phyloP scores from a whole-genome alignment of 2,329 filamentous ascomycete species.

The Chaetothyriales sp. region DNA sequence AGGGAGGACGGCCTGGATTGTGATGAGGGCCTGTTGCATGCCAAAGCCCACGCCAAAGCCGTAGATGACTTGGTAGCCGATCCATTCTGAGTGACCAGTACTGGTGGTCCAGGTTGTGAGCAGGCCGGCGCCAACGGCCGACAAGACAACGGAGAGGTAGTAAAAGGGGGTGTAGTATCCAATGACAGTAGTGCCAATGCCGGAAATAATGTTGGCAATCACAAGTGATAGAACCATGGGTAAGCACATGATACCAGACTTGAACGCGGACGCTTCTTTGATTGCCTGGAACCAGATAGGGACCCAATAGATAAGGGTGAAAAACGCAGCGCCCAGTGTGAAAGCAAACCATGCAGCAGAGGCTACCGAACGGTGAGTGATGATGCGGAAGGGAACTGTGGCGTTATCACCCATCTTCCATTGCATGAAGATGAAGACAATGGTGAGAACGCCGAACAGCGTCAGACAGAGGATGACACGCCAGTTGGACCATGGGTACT shows the following conservation, averaged over 20 bases:
- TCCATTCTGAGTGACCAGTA: conserved; percentile 26
- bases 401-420: conserved; percentile 35
- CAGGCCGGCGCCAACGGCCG: conserved; percentile 29
- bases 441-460: conserved; percentile 28
- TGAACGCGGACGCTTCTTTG: conserved; percentile 28
- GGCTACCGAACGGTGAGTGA: conserved; percentile 32
- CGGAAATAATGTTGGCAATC: conserved; percentile 23
- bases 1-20: conserved; percentile 27
- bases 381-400: conserved; percentile 37
- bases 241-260: conserved; percentile 32
- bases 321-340: conserved; percentile 27
- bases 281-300: conserved; percentile 38
- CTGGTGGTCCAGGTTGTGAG: conserved; percentile 26
- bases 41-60: conserved; percentile 25
- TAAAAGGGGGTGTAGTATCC: conserved; percentile 31
- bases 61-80: conserved; percentile 25
- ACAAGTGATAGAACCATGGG: conserved; percentile 28
- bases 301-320: conserved; percentile 29
- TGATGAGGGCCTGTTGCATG: conserved; percentile 29
- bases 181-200: conserved; percentile 22
- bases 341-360: conserved; percentile 22
- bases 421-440: conserved; percentile 33
- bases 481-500: conserved; percentile 31
- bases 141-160: conserved; percentile 23
- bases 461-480: conserved; percentile 37